These are phyloP conservation scores for Neurospora sp. DNA, from an alignment of 2,329 filamentous ascomycete species.

Conservation along the genomic window DNA sequence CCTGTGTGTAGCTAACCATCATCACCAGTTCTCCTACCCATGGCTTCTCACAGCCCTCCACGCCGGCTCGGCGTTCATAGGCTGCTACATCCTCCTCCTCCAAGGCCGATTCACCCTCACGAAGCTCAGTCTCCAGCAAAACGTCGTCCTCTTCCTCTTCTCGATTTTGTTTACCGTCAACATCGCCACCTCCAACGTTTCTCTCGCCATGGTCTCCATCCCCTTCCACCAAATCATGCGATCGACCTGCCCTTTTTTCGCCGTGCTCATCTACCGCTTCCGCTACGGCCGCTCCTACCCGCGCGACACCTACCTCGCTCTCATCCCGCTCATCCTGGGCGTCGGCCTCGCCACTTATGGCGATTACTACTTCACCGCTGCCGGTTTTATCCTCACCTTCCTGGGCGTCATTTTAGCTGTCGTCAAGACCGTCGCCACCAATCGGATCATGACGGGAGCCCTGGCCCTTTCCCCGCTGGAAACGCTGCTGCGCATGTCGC, in stretches of 20 bases:
- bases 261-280: constrained; percentile 49
- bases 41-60: constrained; percentile 52
- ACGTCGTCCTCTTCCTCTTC: constrained; percentile 46
- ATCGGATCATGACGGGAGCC: constrained; percentile 53
- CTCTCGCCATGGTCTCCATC: constrained; percentile 41
- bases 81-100: constrained; percentile 42
- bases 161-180: constrained; percentile 53
- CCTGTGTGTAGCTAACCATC: neutral
- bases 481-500: constrained; percentile 52
- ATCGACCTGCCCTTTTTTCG: constrained; percentile 51
- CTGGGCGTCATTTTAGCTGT: constrained; percentile 44
- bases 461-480: constrained; percentile 48
- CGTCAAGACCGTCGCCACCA: constrained; percentile 51
- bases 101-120: constrained; percentile 43
- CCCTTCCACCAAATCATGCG: constrained; percentile 57
- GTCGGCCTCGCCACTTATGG: constrained; percentile 50
- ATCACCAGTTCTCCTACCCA: constrained; percentile 43
- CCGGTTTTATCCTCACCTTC: constrained; percentile 45
- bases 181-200: constrained; percentile 54
- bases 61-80: constrained; percentile 45
- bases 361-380: constrained; percentile 51
- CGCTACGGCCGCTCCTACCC: constrained; percentile 46
- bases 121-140: constrained; percentile 40
- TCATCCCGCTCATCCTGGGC: constrained; percentile 50
- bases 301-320: constrained; percentile 45